Evolutionary conservation across 345 rosid genomes (phyloP).

Genomic region (Brassica rapa): DNA sequence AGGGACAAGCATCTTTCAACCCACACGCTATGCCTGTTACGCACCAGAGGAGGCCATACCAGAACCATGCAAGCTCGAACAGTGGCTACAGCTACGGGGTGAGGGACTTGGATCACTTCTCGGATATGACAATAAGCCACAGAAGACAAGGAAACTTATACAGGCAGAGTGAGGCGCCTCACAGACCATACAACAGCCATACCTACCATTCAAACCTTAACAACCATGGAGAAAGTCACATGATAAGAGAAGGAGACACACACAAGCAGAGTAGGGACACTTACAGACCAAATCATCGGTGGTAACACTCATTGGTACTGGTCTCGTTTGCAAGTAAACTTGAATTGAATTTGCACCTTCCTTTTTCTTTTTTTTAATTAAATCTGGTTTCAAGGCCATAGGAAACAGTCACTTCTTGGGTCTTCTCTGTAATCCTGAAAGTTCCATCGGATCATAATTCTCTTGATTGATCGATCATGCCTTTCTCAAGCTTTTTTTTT

Average conservation of each 20-base stretch:
- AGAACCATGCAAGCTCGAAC: constrained; percentile 28
- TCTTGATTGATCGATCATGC: not conserved
- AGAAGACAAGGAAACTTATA: constrained; percentile 20
- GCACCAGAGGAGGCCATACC: constrained; percentile 31
- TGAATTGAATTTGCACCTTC: not conserved
- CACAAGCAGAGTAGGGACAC: constrained; percentile 17
- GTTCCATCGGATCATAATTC: not conserved
- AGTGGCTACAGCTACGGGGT: constrained; percentile 33
- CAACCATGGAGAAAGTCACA: constrained; percentile 23
- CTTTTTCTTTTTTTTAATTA: not conserved
- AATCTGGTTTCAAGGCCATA: not conserved
- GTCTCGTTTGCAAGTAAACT: constrained; percentile 18
- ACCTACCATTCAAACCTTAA: constrained; percentile 13
- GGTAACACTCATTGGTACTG: constrained; percentile 14
- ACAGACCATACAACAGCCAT: constrained; percentile 14
- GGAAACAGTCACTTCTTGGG: not conserved
- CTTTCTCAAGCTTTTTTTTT: not conserved
- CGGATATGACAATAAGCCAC: constrained; percentile 25
- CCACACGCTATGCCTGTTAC: constrained; percentile 29
- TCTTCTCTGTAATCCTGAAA: not conserved
- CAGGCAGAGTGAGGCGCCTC: constrained; percentile 23
- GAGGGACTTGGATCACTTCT: constrained; percentile 36
- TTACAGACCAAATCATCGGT: constrained; percentile 27
- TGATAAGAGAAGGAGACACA: constrained; percentile 19
- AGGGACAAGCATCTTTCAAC: constrained; percentile 38